Evolutionary conservation across 768 basidiomycete genomes (phyloP).

Genomic region (Kwoniella mangroviensis): DNA sequence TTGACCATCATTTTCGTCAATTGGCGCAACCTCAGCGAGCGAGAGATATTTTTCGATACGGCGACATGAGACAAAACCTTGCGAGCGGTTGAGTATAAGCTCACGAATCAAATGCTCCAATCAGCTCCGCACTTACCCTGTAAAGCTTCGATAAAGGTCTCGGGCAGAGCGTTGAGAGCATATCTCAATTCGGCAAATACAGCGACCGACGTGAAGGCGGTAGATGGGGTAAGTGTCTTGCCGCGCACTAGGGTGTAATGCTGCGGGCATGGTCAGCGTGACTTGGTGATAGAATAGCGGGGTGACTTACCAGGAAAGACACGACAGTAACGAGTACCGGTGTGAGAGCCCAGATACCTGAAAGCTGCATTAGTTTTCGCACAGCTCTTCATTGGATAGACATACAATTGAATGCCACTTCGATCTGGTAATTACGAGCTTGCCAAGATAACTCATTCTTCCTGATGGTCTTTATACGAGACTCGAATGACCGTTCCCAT

Average conservation of each 20-base stretch:
- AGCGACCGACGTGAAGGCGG: constrained; percentile 72
- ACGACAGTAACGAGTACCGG: constrained; percentile 65
- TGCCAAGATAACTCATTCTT: constrained; percentile 83
- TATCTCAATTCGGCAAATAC: constrained; percentile 89
- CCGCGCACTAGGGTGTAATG: constrained; percentile 74
- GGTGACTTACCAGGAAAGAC: constrained; percentile 60
- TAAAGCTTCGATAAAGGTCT: constrained; percentile 86
- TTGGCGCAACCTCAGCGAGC: constrained; percentile 70
- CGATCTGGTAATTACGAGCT: constrained; percentile 82
- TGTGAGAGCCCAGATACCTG: constrained; percentile 63
- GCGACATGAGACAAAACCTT: constrained; percentile 78
- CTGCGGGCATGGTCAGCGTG: constrained; percentile 21
- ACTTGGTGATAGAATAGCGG: background rate
- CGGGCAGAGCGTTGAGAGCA: constrained; percentile 80
- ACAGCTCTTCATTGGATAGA: background rate
- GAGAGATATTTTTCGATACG: constrained; percentile 90
- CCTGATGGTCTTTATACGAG: constrained; percentile 71
- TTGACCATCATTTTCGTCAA: constrained; percentile 62
- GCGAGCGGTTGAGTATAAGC: constrained; percentile 42
- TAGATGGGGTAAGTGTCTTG: constrained; percentile 75
- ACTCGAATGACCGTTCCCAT: constrained; percentile 88
- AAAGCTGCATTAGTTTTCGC: background rate
- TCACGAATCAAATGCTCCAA: background rate
- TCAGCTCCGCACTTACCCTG: constrained; percentile 62
- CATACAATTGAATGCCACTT: constrained; percentile 61